Evolutionary conservation across 805 yeast genomes (phyloP), one percentile per base, ranked within the genome.

Genomic region (Candida silvicultrix): DNA sequence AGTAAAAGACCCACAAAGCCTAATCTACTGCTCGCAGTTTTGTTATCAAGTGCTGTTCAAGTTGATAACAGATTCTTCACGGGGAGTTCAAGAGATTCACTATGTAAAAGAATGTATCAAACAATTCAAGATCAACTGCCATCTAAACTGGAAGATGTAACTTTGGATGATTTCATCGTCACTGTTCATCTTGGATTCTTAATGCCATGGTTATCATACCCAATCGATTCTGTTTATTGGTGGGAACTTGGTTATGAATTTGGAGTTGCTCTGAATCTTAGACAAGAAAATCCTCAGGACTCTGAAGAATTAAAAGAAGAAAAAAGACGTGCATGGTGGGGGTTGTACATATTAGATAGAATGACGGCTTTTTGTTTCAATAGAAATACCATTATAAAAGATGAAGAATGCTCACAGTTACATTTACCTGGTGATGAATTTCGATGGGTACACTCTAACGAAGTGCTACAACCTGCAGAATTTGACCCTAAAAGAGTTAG

Each of bases 251-350:
- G 56, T 10, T 51, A 52, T 44, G 47, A 50, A 4, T 40, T 56
- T 5, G 46, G 51, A 4, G 18, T 23, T 3, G 11, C 7, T 1
- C 34, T 53, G 15, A 43, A 35, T 2, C 43, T 57, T 12, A 45
- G 43, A 16, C 32, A 32, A 20, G 39, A 45, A n/a, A 12, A 25
- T 2, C n/a, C 43, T 2, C 22, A 32, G 38, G 46, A 49, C 49
- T 9, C 49, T 46, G 55, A 65, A 40, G 71, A 66, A 41, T 25
- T 46, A 2, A 55, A 63, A 25, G 75, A 70, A 44, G 75, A 70
- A 45, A 56, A 62, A 43, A 55, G 72, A 21, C 57, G 75, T 20
- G 58, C 63, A 2, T 70, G 73, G 73, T 69, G 74, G 73, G 59
- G 65, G 9, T 50, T 70, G 3, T 70, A 67, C 45, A 51, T 66